Percentiles rank a stretch among this genome's conserved stretches.
These are phyloP conservation scores for Heteromeles arbutifolia DNA, from an alignment of 306 rosid genomes.

Conservation along the genomic window DNA sequence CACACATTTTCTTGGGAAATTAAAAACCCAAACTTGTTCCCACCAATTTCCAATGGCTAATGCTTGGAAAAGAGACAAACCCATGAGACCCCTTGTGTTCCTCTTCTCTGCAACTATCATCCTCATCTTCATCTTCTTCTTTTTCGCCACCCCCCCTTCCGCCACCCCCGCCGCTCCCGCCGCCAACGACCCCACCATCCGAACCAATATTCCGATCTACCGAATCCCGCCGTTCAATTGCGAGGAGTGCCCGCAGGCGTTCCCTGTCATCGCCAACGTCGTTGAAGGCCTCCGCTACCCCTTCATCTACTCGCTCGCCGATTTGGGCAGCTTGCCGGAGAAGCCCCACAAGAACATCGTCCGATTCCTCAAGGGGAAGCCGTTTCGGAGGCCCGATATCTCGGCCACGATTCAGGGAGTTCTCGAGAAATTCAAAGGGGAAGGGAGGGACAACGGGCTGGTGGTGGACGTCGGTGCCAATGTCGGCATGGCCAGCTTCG, in stretches of 20 bases:
- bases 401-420: constrained; percentile 75
- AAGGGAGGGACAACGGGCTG: constrained; percentile 44
- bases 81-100: constrained; percentile 48
- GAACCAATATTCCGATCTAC: constrained; percentile 21
- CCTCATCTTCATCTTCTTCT: constrained; percentile 41
- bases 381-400: constrained; percentile 75
- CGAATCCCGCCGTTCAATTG: constrained; percentile 69
- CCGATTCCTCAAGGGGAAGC: constrained; percentile 73
- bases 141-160: constrained; percentile 24
- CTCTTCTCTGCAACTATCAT: constrained; percentile 31
- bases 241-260: constrained; percentile 57
- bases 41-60: constrained; percentile 54
- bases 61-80: constrained; percentile 78
- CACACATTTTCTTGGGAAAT: not conserved
- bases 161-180: constrained; percentile 1
- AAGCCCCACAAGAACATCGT: constrained; percentile 90
- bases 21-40: not conserved
- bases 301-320: constrained; percentile 78
- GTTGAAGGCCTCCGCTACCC: constrained; percentile 79
- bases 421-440: constrained; percentile 46
- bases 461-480: constrained; percentile 94
- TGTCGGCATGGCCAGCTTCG: constrained; percentile 92
- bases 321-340: constrained; percentile 75
- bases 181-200: constrained; percentile 11
- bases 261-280: constrained; percentile 71